Conservation (phyloP, 371 early-diverging fungal genomes). For the Zychaea mexicana region DNA sequence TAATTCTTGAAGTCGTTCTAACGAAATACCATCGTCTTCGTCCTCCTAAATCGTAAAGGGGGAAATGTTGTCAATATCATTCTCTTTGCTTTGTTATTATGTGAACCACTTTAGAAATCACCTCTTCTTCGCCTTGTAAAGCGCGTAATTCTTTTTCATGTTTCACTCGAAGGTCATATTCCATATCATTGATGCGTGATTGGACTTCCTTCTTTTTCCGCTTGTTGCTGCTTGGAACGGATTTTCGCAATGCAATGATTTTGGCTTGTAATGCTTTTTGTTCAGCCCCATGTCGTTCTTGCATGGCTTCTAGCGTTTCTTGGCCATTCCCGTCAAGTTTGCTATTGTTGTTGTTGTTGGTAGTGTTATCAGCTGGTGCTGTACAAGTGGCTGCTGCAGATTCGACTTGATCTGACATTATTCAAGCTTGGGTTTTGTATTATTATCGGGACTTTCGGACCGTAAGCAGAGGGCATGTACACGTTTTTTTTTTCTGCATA, state of each 20-base stretch:
- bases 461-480: too few species aligned
- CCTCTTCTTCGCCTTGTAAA: constrained; percentile 24
- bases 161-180: constrained; percentile 59
- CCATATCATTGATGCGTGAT: constrained; percentile 71
- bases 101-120: too few species aligned
- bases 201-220: constrained; percentile 84
- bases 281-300: constrained; percentile 78
- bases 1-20: constrained; percentile 39
- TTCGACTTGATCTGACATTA: background rate
- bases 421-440: too few species aligned
- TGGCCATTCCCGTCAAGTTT: background rate
- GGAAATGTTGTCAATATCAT: constrained; percentile 10
- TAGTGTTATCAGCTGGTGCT: too few species aligned
- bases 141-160: constrained; percentile 72
- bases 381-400: background rate
- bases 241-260: constrained; percentile 75
- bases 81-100: constrained; percentile 5
- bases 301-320: constrained; percentile 58
- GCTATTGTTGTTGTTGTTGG: background rate
- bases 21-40: constrained; percentile 36
- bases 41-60: constrained; percentile 5
- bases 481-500: too few species aligned
- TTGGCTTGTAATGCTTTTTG: constrained; percentile 70
- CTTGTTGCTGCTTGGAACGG: constrained; percentile 79
- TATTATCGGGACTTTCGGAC: too few species aligned